Evolutionary conservation across 2,329 filamentous ascomycete species (phyloP).

Genomic region (Cladophialophora yegresii): DNA sequence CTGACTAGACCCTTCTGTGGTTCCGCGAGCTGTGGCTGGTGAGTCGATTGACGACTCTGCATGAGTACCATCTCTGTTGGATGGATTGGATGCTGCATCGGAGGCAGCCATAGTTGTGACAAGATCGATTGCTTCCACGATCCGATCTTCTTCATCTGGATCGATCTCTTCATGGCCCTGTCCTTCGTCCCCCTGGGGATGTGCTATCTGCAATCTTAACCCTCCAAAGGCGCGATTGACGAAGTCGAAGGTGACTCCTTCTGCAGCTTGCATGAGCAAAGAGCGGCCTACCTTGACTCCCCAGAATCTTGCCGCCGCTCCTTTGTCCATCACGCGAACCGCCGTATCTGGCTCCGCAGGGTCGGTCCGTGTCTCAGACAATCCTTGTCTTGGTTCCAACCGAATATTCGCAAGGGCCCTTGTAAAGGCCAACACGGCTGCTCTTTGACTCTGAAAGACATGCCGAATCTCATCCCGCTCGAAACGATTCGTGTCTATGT

Average conservation of each 20-base stretch:
- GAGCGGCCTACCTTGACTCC: constrained; percentile 61
- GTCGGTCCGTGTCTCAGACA: constrained; percentile 41
- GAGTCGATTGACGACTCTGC: constrained; percentile 11
- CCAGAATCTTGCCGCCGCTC: constrained; percentile 57
- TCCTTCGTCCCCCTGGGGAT: constrained; percentile 51
- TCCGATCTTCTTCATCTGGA: constrained; percentile 49
- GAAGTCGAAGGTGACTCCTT: constrained; percentile 58
- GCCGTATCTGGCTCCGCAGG: constrained; percentile 18
- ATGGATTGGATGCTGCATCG: not conserved
- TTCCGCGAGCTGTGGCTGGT: constrained; percentile 9
- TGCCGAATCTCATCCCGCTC: constrained; percentile 57
- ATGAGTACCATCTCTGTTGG: not conserved
- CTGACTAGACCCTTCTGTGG: constrained; percentile 13
- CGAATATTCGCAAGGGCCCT: constrained; percentile 52
- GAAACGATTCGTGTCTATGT: constrained; percentile 61
- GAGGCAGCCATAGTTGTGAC: constrained; percentile 22
- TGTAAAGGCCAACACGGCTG: constrained; percentile 60
- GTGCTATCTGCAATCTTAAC: constrained; percentile 46
- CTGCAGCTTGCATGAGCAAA: constrained; percentile 59
- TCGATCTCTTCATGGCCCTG: constrained; percentile 53
- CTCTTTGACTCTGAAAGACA: constrained; percentile 56
- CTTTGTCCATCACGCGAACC: constrained; percentile 46
- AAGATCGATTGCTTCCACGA: constrained; percentile 44
- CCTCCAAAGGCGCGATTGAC: constrained; percentile 65
- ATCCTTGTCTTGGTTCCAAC: constrained; percentile 52